Base-by-base conservation (phyloP, 176 grass and related monocot genomes). In the Carex littledalei region DNA sequence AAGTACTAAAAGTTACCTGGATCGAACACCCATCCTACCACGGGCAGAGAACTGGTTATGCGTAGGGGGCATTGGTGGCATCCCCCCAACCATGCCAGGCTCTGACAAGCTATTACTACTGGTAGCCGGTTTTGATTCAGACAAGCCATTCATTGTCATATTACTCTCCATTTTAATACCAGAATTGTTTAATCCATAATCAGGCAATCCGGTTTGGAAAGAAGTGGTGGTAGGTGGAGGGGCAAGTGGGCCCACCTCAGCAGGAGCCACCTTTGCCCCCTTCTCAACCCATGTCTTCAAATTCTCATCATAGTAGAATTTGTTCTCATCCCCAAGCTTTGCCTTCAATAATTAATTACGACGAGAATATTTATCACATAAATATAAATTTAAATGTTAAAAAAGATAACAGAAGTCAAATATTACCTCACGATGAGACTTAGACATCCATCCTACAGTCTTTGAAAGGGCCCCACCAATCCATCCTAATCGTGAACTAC, bases 251-350 rank as follows among this genome's bases (percentile, higher is more conserved):
- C 91, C 71, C 45, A 92, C 94, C 82, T 89, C 92, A 0, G 88
- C 87, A 69, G 90, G 91, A 89, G 89, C 79, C 14, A 89, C 79
- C 17, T 77, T 93, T 82, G 91, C 87, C 83, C 96, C 96, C 89
- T 99, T 92, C 86, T 99, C 93, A 50, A 99, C 96, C 96, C 96
- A 99, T 81, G 88, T 92, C 85, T 95, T 99, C 62, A 99, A 78
- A 57, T 95, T 94, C 43, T 92, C 96, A 32, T 99, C 91, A 62
- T 99, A 99, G 84, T 99, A 99, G 77, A 99, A 99, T 88, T 92
- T 99, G 78, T 99, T 99, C 62, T 86, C 83, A 34, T 99, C 87
- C 71, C 96, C 96, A 69, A 99, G 88, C 83, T 95, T 99, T 69
- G 93, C 96, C 96, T 99, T 88, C 49, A 52, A 80, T 60, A 49